Base-by-base conservation (phyloP, 2,329 filamentous ascomycete species). In the Penicillium sp. region DNA sequence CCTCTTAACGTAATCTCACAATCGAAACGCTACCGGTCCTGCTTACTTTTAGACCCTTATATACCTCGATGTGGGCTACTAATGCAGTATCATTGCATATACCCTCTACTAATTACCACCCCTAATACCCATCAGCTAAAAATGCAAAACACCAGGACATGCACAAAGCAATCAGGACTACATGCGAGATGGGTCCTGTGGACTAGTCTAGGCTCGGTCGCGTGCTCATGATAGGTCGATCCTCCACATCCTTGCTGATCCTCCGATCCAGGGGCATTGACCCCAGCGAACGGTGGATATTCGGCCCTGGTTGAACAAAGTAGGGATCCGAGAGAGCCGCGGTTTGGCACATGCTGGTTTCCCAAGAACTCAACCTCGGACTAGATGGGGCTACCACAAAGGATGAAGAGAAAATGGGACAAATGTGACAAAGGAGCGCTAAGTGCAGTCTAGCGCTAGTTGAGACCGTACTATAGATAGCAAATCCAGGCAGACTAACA, bases 181-280 rank as follows among this genome's bases (percentile, higher is more conserved):
- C 15, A 23, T 33, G 8, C 10, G 28, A 29, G 18, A 37, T 37
- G 33, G 33, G 33, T 37, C 33, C 18, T 5, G 18, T 37, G 33
- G 33, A 12, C 32, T 33, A 15, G 32, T 20, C 33, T 37, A 37
- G 33, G 33, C 31, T 6, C 31, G 13, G 33, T 37, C 33, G 33
- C 33, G 18, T 37, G 33, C 9, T 23, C 20, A 13, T 47, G 49
- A 51, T 51, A 47, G 49, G 49, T 33, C 40, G 41, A 44, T 42
- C 15, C 31, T 32, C 31, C 13, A 28, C 27, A 52, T 42, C 49
- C 49, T 52, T 46, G 39, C 49, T 27, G 46, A 49, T 52, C 42
- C 29, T 25, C 50, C 15, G 37, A 47, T 41, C 37, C 5, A 25
- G 18, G 28, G 3, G 12, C 9, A 13, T 23, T 23, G 20, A 23